Evolutionary conservation across 2,329 filamentous ascomycete genomes (phyloP).

Genomic region (Xylaria multiplex): DNA sequence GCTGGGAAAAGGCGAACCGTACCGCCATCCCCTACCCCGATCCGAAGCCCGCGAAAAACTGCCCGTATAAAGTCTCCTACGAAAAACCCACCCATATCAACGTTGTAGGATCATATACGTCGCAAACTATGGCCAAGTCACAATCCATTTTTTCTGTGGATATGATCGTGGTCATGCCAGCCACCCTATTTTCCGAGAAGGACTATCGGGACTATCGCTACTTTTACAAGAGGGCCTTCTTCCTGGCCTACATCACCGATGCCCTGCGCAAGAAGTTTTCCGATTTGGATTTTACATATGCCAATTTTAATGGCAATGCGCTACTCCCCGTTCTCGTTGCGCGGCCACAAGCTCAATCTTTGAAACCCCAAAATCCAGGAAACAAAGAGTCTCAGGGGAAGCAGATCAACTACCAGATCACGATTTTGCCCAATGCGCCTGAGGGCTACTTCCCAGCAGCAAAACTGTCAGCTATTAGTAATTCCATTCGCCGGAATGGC

Average conservation of each 20-base stretch:
- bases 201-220: conserved; percentile 93
- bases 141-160: conserved; percentile 73
- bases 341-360: conserved; percentile 50
- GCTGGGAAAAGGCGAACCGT: conserved; percentile 72
- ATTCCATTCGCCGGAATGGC: conserved; percentile 71
- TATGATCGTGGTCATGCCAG: conserved; percentile 87
- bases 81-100: conserved; percentile 81
- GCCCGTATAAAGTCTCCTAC: conserved; percentile 84
- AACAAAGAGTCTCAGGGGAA: conserved; percentile 30
- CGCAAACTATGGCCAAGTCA: conserved; percentile 76
- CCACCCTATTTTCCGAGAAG: conserved; percentile 85
- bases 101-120: conserved; percentile 86
- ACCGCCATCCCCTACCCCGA: conserved; percentile 85
- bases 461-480: conserved; percentile 76
- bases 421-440: conserved; percentile 80
- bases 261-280: conserved; percentile 69
- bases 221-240: conserved; percentile 94
- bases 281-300: conserved; percentile 69
- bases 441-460: conserved; percentile 73
- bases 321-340: conserved; percentile 75
- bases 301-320: conserved; percentile 75
- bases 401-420: conserved; percentile 66
- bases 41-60: conserved; percentile 78
- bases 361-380: conserved; percentile 40
- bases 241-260: conserved; percentile 82